Evolutionary conservation across 2,329 filamentous ascomycete genomes (phyloP).

Genomic region (Fulvia fulva): DNA sequence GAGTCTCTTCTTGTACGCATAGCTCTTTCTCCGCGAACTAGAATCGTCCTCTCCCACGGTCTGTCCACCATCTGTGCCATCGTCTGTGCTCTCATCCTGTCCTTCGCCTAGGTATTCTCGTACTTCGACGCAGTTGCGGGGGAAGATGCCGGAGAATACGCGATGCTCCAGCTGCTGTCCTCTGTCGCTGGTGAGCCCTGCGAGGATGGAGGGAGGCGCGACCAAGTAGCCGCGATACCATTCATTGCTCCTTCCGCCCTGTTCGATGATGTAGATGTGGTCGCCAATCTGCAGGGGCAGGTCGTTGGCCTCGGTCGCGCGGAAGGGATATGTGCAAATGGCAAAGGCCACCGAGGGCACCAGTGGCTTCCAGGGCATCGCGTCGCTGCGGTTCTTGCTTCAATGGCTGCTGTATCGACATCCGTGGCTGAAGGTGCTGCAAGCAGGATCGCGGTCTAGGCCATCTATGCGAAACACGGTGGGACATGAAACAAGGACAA

Average conservation of each 20-base stretch:
- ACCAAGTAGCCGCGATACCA: constrained; percentile 97
- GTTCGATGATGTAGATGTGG: constrained; percentile 97
- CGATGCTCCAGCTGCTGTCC: constrained; percentile 91
- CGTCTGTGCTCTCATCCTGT: constrained; percentile 4
- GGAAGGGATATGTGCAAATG: constrained; percentile 91
- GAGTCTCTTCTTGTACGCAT: constrained; percentile 29
- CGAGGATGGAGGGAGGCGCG: constrained; percentile 85
- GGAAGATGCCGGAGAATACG: constrained; percentile 98
- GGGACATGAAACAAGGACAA: background rate
- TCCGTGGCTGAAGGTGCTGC: background rate
- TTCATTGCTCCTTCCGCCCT: constrained; percentile 75
- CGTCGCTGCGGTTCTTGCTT: background rate
- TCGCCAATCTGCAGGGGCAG: constrained; percentile 96
- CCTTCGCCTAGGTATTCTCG: constrained; percentile 80
- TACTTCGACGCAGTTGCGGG: constrained; percentile 88
- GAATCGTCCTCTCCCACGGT: constrained; percentile 43
- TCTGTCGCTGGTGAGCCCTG: constrained; percentile 83
- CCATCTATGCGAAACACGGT: background rate
- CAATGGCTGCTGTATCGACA: background rate
- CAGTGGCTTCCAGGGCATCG: constrained; percentile 96
- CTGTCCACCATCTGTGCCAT: constrained; percentile 4
- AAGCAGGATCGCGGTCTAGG: background rate
- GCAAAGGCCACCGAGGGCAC: constrained; percentile 96
- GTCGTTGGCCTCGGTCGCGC: constrained; percentile 79
- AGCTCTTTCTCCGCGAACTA: constrained; percentile 27